Evolutionary conservation across 2,329 filamentous ascomycete genomes (phyloP), one percentile per base, ranked within the genome.

Genomic region (Xylaria sp.): DNA sequence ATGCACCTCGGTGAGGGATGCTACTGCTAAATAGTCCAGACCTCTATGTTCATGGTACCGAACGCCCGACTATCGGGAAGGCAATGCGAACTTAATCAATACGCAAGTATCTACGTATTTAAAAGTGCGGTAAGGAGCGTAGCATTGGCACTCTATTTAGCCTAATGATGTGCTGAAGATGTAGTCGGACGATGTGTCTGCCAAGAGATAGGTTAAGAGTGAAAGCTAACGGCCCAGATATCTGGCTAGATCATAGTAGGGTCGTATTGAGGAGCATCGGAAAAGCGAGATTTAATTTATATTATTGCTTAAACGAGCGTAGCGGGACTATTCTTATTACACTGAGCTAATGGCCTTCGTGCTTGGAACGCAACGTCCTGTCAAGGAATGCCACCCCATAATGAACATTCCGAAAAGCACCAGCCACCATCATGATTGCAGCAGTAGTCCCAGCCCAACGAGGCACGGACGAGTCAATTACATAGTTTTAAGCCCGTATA

Each of bases 401-500:
- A 54, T 37, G 7, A 41, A 13, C n/a, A 55, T 27, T 29, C 29
- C 17, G 3, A 38, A 7, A 35, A 31, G 11, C 19, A 43, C 11
- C 29, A 38, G 21, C 25, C 23, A n/a, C 40, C 25, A 48, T 46
- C 44, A 51, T 15, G 23, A 58, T 33, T 27, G 17, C n/a, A 23
- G 40, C n/a, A 25, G 25, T 46, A 57, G 51, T 54, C 13, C 63
- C 59, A 48, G 68, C 43, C 15, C 61, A 63, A n/a, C 68, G 65
- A 17, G 59, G 61, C 8, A 64, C 54, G 2, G 37, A n/a, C 78
- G 77, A 80, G 49, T 81, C 80, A 8, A 79, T 76, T 25, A 77
- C 77, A 38, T 80, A 80, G 54, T 79, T 80, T 27, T 76, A 74
- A 0, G 71, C 76, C 10, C 79, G 76, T 0, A 78, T 76, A 49